A percentile compares a stretch with the other conserved stretches of the same genome.
Evolutionary conservation across 805 yeast genomes (phyloP).

Genomic region (Zygosaccharomyces gambellarensis): DNA sequence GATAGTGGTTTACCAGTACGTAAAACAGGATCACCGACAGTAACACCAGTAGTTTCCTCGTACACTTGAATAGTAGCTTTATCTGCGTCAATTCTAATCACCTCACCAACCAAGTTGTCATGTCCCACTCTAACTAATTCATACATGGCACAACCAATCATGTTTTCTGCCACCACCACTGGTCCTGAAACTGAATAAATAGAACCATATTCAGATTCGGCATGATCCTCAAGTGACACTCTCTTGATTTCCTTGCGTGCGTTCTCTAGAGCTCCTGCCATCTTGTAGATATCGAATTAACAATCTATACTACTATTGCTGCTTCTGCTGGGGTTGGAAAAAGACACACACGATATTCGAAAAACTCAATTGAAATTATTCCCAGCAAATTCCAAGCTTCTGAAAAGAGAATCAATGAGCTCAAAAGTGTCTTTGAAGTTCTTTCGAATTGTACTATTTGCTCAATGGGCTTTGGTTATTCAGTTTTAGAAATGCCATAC

Average conservation of each 20-base stretch:
- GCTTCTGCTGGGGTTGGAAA: not conserved
- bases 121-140: conserved; percentile 98
- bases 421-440: not conserved
- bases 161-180: conserved; percentile 94
- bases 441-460: not conserved
- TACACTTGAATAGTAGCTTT: conserved; percentile 98
- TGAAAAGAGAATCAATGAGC: not conserved
- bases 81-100: conserved; percentile 92
- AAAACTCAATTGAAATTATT: not conserved
- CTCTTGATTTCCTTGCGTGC: conserved; percentile 92
- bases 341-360: not conserved
- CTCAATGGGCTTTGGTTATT: not conserved
- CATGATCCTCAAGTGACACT: conserved; percentile 68
- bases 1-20: conserved; percentile 99
- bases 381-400: not conserved
- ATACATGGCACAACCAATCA: conserved; percentile 99
- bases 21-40: conserved; percentile 97
- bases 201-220: conserved; percentile 78
- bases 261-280: conserved; percentile 96
- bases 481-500: not conserved
- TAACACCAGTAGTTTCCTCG: conserved; percentile 98
- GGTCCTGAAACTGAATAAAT: conserved; percentile 97
- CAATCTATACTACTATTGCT: not conserved
- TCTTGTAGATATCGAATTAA: conserved; percentile 10
- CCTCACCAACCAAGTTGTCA: conserved; percentile 95